Conservation (phyloP, 73 alveolate species). For the Effrenium voratum region DNA sequence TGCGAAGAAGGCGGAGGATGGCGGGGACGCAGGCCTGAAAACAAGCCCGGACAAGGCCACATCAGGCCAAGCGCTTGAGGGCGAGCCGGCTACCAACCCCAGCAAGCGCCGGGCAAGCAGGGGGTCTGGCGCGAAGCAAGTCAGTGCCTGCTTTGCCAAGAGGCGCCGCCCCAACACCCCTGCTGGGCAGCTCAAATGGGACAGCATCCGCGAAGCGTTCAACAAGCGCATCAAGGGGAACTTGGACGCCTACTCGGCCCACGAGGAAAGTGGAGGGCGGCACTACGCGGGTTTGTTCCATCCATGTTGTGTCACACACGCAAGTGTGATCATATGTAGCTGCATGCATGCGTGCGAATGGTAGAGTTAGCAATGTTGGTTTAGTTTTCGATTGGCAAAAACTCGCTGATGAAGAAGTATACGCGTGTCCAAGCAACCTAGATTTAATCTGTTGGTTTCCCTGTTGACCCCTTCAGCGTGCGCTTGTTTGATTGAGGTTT, state of each 20-base stretch:
- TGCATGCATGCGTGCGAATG: background rate
- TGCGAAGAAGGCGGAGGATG: background rate
- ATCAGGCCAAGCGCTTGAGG: no score
- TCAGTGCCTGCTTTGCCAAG: background rate
- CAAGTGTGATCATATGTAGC: background rate
- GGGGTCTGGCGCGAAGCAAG: background rate
- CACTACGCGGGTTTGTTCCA: background rate
- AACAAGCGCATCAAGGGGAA: background rate
- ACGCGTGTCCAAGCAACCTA: background rate
- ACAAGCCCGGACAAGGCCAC: background rate
- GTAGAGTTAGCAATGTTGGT: no score
- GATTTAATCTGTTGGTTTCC: background rate
- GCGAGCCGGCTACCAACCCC: background rate
- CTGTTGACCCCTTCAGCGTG: no score
- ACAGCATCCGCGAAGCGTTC: background rate
- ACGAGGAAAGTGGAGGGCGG: background rate
- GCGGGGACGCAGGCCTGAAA: background rate
- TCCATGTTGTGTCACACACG: no score
- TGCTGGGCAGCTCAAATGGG: background rate
- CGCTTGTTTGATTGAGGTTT: no score
- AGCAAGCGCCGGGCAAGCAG: background rate
- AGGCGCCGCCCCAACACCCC: background rate
- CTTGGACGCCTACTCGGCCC: slow-evolving; percentile 10
- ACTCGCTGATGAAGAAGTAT: no score
- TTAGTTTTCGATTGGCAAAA: no score